Conservation (phyloP, 768 basidiomycete species). For the Sporobolomyces phaffii region DNA sequence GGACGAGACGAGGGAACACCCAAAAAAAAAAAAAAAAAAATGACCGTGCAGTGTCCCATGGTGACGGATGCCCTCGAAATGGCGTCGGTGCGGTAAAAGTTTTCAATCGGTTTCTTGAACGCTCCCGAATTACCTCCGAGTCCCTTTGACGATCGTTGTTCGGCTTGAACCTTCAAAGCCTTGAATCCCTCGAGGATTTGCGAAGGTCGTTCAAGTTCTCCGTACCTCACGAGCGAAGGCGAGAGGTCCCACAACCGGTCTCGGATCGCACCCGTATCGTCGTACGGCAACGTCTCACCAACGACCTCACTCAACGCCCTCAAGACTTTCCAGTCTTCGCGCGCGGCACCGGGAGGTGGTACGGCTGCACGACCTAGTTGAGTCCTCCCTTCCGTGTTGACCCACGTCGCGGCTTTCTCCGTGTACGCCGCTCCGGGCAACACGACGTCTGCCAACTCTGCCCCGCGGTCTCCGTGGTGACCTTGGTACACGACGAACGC, state of each 20-base stretch:
- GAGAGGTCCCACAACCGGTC: slow-evolving; percentile 97
- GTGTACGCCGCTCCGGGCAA: slow-evolving; percentile 90
- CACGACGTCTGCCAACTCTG: slow-evolving; percentile 93
- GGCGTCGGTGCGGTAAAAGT: slow-evolving; percentile 95
- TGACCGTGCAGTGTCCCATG: slow-evolving; percentile 40
- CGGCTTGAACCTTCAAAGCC: slow-evolving; percentile 28
- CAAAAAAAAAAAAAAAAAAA: not conserved
- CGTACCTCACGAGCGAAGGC: slow-evolving; percentile 80
- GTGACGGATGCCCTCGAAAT: slow-evolving; percentile 73
- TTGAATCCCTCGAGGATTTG: slow-evolving; percentile 33
- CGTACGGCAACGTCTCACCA: slow-evolving; percentile 74
- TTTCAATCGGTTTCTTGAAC: slow-evolving; percentile 73
- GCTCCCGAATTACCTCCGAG: slow-evolving; percentile 43
- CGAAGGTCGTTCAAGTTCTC: slow-evolving; percentile 70
- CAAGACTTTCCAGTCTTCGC: slow-evolving; percentile 62
- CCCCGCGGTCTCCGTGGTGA: slow-evolving; percentile 94
- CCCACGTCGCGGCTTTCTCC: slow-evolving; percentile 83
- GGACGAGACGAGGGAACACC: too few species aligned
- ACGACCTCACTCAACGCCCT: slow-evolving; percentile 78
- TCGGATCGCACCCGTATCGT: slow-evolving; percentile 71
- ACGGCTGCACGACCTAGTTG: slow-evolving; percentile 89
- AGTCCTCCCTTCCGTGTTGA: slow-evolving; percentile 91
- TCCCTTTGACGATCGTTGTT: slow-evolving; percentile 7
- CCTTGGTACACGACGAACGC: slow-evolving; percentile 99
- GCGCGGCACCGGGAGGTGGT: slow-evolving; percentile 82